phyloP scores from a whole-genome alignment of 768 basidiomycete genomes.

The Suillus luteus region DNA sequence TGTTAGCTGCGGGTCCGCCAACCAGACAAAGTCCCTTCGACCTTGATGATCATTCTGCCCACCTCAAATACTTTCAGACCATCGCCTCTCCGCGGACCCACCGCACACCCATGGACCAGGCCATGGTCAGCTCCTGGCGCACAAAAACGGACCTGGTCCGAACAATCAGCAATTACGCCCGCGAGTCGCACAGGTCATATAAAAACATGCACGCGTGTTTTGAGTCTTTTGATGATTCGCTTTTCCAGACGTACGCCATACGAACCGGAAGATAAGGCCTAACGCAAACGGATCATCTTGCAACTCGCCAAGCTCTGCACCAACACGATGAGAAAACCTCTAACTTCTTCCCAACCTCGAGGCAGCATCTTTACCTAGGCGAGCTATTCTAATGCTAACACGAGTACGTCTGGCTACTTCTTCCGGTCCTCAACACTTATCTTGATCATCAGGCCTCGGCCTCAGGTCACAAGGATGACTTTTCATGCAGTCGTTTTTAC shows the following conservation, averaged over 20 bases:
- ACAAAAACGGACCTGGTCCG: too few species aligned
- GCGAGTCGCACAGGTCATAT: neutral
- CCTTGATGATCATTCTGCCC: too few species aligned
- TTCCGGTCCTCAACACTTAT: slow-evolving; percentile 1
- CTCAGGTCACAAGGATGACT: neutral
- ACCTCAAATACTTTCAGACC: too few species aligned
- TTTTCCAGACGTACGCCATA: neutral
- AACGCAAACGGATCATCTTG: neutral
- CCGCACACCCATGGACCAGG: too few species aligned
- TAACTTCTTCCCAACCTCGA: neutral
- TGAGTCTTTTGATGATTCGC: neutral
- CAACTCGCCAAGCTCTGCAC: neutral
- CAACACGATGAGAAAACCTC: neutral
- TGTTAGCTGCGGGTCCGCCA: too few species aligned
- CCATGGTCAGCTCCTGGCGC: too few species aligned
- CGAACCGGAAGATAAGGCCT: neutral
- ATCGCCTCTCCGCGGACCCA: too few species aligned
- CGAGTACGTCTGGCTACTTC: neutral
- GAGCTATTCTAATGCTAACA: neutral
- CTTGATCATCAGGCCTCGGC: neutral
- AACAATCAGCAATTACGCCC: too few species aligned
- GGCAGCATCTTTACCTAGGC: neutral
- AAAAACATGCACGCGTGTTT: too few species aligned
- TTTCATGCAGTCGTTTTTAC: neutral
- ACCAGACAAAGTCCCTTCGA: too few species aligned